phyloP scores from a whole-genome alignment of 495 filamentous ascomycete genomes.

The Penicillium desertorum region DNA sequence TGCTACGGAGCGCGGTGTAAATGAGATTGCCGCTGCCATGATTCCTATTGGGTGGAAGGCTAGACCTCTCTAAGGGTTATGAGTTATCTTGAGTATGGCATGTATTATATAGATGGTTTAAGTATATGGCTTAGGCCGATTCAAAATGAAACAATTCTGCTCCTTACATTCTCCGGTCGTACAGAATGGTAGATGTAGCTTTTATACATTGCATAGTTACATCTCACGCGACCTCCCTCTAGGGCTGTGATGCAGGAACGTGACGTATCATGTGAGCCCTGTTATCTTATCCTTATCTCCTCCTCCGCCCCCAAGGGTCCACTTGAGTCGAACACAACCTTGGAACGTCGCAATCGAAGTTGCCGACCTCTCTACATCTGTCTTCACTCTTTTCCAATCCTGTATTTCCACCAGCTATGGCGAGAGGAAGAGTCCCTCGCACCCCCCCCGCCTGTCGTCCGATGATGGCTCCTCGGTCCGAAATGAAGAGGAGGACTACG shows the following conservation, averaged over 20 bases:
- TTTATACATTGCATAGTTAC: neutral
- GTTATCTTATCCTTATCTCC: conserved; percentile 13
- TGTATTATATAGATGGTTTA: conserved; percentile 3
- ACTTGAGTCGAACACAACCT: conserved; percentile 3
- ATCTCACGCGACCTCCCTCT: neutral
- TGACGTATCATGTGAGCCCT: conserved; percentile 22
- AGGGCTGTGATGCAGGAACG: conserved; percentile 9
- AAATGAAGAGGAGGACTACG: conserved; percentile 61
- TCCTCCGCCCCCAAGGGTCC: conserved; percentile 10
- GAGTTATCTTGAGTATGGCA: neutral
- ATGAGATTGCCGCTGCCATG: conserved; percentile 82
- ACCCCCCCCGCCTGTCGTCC: conserved; percentile 43
- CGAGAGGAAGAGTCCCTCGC: conserved; percentile 48
- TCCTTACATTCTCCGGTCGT: neutral
- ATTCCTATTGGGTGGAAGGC: conserved; percentile 83
- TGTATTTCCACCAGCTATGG: conserved; percentile 30
- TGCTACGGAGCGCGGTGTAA: conserved; percentile 77
- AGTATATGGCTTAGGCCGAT: neutral
- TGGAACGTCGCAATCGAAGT: neutral
- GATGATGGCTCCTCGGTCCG: conserved; percentile 48
- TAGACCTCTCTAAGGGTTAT: conserved; percentile 18
- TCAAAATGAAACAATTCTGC: neutral
- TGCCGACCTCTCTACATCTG: neutral
- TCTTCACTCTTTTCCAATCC: conserved; percentile 5
- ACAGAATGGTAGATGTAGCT: neutral